phyloP scores from a whole-genome alignment of 345 rosid genomes.

The Microcos paniculata region DNA sequence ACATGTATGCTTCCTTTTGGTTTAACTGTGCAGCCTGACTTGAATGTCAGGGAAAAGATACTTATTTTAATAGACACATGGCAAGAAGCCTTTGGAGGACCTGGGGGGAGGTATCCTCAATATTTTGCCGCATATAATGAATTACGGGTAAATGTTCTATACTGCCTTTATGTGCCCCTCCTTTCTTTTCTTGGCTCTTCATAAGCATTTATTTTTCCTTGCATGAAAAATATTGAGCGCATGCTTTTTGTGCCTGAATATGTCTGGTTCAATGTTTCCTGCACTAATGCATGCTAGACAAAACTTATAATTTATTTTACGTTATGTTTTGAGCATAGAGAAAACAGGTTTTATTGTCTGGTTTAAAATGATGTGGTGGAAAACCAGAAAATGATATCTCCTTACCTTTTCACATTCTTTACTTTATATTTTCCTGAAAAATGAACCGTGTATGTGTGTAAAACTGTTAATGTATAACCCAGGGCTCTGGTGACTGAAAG shows the following conservation, averaged over 20 bases:
- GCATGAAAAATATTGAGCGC: neutral
- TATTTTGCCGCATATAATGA: constrained; percentile 83
- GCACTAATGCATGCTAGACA: neutral
- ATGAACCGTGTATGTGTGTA: neutral
- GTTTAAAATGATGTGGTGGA: neutral
- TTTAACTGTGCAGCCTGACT: constrained; percentile 72
- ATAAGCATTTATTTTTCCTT: neutral
- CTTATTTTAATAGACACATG: constrained; percentile 55
- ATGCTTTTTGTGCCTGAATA: neutral
- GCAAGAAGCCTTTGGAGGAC: constrained; percentile 82
- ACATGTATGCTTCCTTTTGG: constrained; percentile 1
- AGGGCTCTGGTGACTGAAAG: neutral
- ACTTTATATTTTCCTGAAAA: neutral
- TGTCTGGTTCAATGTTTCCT: neutral
- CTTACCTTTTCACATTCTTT: neutral
- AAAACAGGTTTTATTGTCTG: neutral
- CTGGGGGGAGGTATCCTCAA: constrained; percentile 82
- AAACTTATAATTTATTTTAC: neutral
- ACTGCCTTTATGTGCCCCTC: neutral
- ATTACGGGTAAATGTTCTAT: constrained; percentile 41
- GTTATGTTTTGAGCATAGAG: neutral
- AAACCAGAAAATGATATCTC: neutral
- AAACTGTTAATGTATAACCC: neutral
- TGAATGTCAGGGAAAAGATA: constrained; percentile 90
- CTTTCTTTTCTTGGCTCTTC: neutral